These are phyloP conservation scores for Austroboletus olivaceoglutinosus DNA, from an alignment of 1,284 basidiomycete species.

Conservation along the genomic window DNA sequence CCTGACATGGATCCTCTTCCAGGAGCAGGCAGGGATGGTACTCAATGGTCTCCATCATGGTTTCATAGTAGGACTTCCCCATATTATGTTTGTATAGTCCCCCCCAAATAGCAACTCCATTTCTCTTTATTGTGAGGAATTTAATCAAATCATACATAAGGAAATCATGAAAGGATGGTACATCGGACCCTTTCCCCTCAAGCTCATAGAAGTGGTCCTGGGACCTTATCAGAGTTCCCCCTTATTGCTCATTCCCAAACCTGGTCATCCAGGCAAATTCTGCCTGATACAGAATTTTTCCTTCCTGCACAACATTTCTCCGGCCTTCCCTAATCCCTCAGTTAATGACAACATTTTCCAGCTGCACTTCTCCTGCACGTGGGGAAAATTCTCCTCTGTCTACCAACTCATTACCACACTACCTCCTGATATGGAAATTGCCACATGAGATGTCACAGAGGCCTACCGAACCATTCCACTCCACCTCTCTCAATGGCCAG, in stretches of 20 bases:
- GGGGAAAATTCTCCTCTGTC: conserved; percentile 1
- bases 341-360: background rate
- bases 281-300: conserved; percentile 7
- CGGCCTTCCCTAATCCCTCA: background rate
- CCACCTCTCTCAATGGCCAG: background rate
- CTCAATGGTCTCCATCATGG: too few species aligned
- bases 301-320: background rate
- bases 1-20: too few species aligned
- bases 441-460: background rate
- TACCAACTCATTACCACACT: background rate
- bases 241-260: background rate
- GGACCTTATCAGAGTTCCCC: conserved; percentile 5
- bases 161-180: background rate
- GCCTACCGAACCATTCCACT: background rate
- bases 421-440: background rate
- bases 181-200: background rate
- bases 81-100: background rate
- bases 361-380: background rate
- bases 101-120: background rate
- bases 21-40: too few species aligned
- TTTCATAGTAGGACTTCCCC: too few species aligned
- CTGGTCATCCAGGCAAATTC: background rate
- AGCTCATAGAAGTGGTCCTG: background rate
- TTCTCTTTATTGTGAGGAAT: background rate
- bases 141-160: background rate